These are phyloP conservation scores for Fremontodendron californicum DNA, from an alignment of 345 rosid species.

Conservation along the genomic window DNA sequence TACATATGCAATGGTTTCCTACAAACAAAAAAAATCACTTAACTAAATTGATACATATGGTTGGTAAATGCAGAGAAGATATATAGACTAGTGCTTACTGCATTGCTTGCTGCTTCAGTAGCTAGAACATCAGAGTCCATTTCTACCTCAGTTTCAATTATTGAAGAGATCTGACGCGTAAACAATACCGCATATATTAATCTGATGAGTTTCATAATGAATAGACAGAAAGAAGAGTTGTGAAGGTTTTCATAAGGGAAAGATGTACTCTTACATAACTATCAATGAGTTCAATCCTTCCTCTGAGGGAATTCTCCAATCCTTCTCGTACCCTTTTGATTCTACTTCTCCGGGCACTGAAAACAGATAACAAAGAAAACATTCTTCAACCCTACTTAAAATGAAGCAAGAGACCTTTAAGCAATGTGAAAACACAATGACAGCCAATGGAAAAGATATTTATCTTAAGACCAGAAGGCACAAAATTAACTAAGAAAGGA, in stretches of 20 bases:
- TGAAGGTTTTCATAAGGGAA: slow-evolving; percentile 4
- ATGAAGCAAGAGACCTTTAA: not conserved
- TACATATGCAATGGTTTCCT: slow-evolving; percentile 80
- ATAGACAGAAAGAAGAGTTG: slow-evolving; percentile 5
- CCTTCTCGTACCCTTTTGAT: slow-evolving; percentile 75
- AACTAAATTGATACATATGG: not conserved
- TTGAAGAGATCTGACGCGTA: slow-evolving; percentile 66
- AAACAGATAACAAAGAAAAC: slow-evolving; percentile 11
- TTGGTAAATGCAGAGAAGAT: not conserved
- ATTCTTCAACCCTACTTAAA: slow-evolving; percentile 1
- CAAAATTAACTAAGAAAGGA: not conserved
- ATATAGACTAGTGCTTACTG: slow-evolving; percentile 37
- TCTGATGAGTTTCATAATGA: not conserved
- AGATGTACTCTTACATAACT: slow-evolving; percentile 76
- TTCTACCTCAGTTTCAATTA: slow-evolving; percentile 94
- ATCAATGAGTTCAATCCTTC: slow-evolving; percentile 80
- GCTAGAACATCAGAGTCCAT: slow-evolving; percentile 92
- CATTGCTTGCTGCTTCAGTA: slow-evolving; percentile 75
- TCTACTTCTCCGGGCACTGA: slow-evolving; percentile 68
- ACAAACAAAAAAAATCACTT: slow-evolving; percentile 25
- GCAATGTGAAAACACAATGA: not conserved
- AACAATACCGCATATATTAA: not conserved
- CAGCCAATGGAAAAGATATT: not conserved
- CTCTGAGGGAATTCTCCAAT: slow-evolving; percentile 64
- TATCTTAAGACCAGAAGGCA: slow-evolving; percentile 1